Conservation (phyloP, 257 asterid genomes). For the Capsicum baccatum region DNA sequence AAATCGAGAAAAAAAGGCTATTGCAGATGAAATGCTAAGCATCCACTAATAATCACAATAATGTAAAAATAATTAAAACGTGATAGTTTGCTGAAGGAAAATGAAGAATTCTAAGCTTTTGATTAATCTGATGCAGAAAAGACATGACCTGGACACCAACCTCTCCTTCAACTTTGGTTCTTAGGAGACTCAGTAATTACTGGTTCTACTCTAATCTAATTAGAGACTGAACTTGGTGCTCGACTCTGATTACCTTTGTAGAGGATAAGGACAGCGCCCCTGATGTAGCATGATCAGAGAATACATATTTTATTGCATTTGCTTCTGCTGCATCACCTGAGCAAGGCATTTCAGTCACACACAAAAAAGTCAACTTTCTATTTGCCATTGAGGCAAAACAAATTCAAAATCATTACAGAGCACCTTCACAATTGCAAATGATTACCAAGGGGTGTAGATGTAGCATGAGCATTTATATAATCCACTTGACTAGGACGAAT, state of each 20-base stretch:
- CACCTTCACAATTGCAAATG: constrained; percentile 15
- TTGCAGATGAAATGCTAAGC: neutral
- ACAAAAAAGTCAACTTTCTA: constrained; percentile 23
- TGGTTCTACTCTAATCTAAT: neutral
- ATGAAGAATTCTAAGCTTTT: neutral
- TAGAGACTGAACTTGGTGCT: neutral
- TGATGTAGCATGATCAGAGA: constrained; percentile 68
- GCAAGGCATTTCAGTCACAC: constrained; percentile 28
- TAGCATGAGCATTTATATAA: constrained; percentile 94
- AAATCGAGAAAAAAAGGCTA: neutral
- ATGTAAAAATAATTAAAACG: constrained; percentile 6
- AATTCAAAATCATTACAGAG: constrained; percentile 10
- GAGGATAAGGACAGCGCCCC: constrained; percentile 82
- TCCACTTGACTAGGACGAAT: constrained; percentile 79
- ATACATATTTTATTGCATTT: constrained; percentile 74
- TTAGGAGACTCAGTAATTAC: neutral
- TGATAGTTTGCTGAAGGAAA: neutral
- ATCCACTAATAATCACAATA: constrained; percentile 16
- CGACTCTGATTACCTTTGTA: constrained; percentile 66
- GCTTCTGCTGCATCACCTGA: constrained; percentile 94
- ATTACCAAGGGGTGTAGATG: constrained; percentile 95
- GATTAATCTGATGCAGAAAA: constrained; percentile 14
- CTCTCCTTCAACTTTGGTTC: constrained; percentile 16
- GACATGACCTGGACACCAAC: neutral
- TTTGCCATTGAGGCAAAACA: neutral